Conservation (phyloP, 257 asterid genomes). For the Solanum bulbocastanum region DNA sequence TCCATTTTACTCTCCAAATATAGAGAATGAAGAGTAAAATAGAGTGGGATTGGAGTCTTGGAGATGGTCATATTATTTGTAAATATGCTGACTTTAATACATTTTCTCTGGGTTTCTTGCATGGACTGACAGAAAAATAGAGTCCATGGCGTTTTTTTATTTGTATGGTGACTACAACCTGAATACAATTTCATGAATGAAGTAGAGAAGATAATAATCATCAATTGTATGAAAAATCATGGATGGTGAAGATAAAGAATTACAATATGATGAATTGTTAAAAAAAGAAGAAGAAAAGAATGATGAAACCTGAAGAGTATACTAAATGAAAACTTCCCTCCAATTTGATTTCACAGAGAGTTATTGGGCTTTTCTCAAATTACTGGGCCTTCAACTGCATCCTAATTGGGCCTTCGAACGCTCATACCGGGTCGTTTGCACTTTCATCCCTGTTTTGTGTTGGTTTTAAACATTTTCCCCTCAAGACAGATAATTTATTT, state of each 20-base stretch:
- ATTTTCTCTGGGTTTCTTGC: constrained; percentile 13
- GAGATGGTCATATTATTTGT: too few species aligned
- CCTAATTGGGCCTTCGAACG: neutral
- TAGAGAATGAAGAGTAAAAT: too few species aligned
- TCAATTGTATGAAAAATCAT: too few species aligned
- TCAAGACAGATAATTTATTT: neutral
- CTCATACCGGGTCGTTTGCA: neutral
- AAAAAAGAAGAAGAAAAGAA: neutral
- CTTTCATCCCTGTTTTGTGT: neutral
- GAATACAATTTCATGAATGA: constrained; percentile 30
- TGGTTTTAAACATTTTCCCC: neutral
- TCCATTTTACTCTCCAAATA: too few species aligned
- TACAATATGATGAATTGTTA: neutral
- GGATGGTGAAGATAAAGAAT: neutral
- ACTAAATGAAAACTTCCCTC: constrained; percentile 39
- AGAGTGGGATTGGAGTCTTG: too few species aligned
- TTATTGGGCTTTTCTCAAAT: neutral
- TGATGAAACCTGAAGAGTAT: too few species aligned
- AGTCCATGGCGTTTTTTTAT: constrained; percentile 26
- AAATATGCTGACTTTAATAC: constrained; percentile 23
- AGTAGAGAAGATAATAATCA: neutral
- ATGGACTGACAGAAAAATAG: neutral
- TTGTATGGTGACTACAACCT: constrained; percentile 25
- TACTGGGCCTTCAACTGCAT: neutral
- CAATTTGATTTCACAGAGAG: neutral